Base-by-base conservation (phyloP, 345 rosid genomes). In the Salix suchowensis region DNA sequence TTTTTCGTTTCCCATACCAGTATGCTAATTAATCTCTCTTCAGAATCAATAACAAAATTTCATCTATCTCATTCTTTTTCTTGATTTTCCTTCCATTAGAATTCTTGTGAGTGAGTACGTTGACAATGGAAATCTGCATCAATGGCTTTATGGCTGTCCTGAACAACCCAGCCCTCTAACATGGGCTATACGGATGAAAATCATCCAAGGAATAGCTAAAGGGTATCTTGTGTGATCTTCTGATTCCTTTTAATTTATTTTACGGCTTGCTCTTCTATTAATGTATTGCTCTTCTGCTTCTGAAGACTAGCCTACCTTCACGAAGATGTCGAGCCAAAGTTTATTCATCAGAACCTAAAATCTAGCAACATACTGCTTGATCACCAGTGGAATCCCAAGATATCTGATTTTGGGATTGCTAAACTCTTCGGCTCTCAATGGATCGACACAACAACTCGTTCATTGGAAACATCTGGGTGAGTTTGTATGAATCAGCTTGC, bases 171-270 rank as follows among this genome's bases (percentile, higher is more conserved):
- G 74, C 65, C 91, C 93, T 64, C 79, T 92, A 61, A 76, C 86
- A 8, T 91, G 97, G 95, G 75, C 68, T 28, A 78, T 79, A 39
- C 76, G 97, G 72, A 83, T 87, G 86, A 84, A 85, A 24, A 90
- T 92, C 34, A 87, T 92, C 72, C 89, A 76, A 72, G 97, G 97
- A 87, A 84, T 84, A 40, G 97, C 90, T n/a, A 91, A 89, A 87
- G 97, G 94, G 97, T 88, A 61, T 28, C 74, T 44, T 70, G n/a
- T 50, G 15, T 19, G 34, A 73, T 58, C 65, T 9, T 72, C 46
- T 54, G 54, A 30, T 66, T 40, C 18, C 14, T 11, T 36, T 52
- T 34, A 5, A 32, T 36, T 65, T 10, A 40, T 8, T 21, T 23
- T 15, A 40, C 58, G 37, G 64, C 16, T 62, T 55, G n/a, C 5